Base-by-base conservation (phyloP, 495 filamentous ascomycete species). In the Tuber brumale region DNA sequence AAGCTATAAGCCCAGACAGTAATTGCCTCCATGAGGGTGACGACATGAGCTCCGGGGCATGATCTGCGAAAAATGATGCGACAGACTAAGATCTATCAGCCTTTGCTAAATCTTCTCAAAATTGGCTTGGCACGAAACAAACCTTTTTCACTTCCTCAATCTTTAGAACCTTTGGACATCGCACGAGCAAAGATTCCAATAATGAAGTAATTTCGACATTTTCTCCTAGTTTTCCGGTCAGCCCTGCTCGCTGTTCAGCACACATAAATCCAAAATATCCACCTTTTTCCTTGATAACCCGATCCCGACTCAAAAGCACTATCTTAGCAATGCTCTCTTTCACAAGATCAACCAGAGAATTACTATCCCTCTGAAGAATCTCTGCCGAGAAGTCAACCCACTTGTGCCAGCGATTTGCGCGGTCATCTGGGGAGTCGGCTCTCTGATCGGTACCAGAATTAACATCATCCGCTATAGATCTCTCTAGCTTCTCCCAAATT, bases 381-480 rank as follows among this genome's bases (percentile, higher is more conserved):
- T 76, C 77, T 10, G 69, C 72, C 19, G 44, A 66, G 27, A 80
- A n/a, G 31, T 80, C 79, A 16, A 76, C 74, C 79, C 79, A 80
- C 23, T 70, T 76, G 39, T 76, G 45, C 2, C 73, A 35, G 27
- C 27, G 27, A 35, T 35, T 66, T 35, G 27, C 27, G 14, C 14
- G 27, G 27, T 66, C 27, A 66, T 35, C 57, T 66, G 16, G 27
- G 35, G 57, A 66, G 27, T 66, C 27, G 14, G 57, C 39, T n/a
- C 37, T 44, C 42, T 78, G 75, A 16, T 8, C 19, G 35, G 7
- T 37, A 23, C 42, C 51, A 41, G 44, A 2, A 35, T 27, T 74
- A n/a, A 80, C 45, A 14, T 51, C 41, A 10, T 45, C 43, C 16
- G 70, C 16, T 9, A 80, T 42, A 0, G 73, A n/a, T 41, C 70